Conservation (phyloP, 73 alveolate genomes). For the Paramecium caudatum region DNA sequence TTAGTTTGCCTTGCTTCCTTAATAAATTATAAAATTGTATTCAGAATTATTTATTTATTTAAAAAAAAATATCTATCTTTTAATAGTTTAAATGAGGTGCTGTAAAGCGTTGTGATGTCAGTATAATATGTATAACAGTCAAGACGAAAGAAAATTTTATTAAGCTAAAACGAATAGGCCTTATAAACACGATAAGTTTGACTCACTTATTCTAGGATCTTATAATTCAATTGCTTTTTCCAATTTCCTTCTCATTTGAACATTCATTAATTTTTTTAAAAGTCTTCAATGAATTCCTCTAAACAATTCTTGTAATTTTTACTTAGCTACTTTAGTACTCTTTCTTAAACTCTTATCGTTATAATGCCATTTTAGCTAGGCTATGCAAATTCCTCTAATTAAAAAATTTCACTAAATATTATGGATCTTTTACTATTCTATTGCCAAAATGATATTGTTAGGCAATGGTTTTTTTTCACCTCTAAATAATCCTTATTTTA, state of each 20-base stretch:
- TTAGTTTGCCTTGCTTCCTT: not conserved
- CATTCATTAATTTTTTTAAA: not conserved
- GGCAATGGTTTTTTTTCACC: not conserved
- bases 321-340: not conserved
- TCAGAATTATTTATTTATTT: not conserved
- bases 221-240: too few relatives aligned
- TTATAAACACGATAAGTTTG: conserved; percentile 7
- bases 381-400: not conserved
- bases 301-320: not conserved
- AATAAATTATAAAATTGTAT: conserved; percentile 26
- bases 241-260: conserved; percentile 4
- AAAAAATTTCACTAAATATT: not conserved
- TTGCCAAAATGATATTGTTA: not conserved
- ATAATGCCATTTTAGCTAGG: not conserved
- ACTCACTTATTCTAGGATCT: not conserved
- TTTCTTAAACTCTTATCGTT: not conserved
- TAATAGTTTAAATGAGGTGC: not conserved
- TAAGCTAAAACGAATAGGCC: conserved; percentile 58
- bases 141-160: not conserved
- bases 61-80: not conserved
- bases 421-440: not conserved
- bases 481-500: not conserved
- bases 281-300: not conserved
- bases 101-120: not conserved
- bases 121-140: not conserved